These are phyloP conservation scores for Aegilops speltoides DNA, from an alignment of 176 grass and related monocot genomes.

Conservation along the genomic window DNA sequence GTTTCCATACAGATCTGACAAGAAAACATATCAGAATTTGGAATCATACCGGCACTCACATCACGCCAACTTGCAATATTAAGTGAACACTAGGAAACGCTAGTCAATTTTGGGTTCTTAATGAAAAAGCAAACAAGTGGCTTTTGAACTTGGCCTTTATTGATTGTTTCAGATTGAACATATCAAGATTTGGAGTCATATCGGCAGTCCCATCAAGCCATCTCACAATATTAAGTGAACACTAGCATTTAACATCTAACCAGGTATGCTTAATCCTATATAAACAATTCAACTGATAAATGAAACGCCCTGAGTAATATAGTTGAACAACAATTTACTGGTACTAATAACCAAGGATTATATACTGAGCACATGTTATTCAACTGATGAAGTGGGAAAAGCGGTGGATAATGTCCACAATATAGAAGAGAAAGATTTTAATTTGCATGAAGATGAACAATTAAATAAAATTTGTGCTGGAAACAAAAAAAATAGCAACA, in stretches of 20 bases:
- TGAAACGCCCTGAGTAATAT: neutral
- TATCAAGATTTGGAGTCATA: neutral
- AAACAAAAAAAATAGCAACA: slow-evolving; percentile 13
- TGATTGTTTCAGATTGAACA: neutral
- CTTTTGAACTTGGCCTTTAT: neutral
- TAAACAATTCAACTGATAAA: slow-evolving; percentile 16
- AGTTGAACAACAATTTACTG: neutral
- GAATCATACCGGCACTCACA: neutral
- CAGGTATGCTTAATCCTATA: neutral
- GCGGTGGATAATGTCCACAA: neutral
- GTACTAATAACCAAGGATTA: neutral
- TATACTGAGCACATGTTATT: neutral
- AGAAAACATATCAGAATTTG: neutral
- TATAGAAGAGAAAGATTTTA: neutral
- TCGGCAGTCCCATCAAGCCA: neutral
- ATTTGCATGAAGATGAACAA: neutral
- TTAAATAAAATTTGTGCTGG: neutral
- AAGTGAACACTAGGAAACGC: neutral
- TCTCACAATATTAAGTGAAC: neutral
- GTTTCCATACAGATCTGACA: neutral
- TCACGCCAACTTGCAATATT: neutral
- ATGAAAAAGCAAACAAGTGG: neutral
- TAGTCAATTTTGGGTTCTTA: neutral
- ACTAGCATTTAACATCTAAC: neutral
- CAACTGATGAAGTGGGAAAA: neutral